Conservation (phyloP, 2,329 filamentous ascomycete species). For the Ophiostoma sp. region DNA sequence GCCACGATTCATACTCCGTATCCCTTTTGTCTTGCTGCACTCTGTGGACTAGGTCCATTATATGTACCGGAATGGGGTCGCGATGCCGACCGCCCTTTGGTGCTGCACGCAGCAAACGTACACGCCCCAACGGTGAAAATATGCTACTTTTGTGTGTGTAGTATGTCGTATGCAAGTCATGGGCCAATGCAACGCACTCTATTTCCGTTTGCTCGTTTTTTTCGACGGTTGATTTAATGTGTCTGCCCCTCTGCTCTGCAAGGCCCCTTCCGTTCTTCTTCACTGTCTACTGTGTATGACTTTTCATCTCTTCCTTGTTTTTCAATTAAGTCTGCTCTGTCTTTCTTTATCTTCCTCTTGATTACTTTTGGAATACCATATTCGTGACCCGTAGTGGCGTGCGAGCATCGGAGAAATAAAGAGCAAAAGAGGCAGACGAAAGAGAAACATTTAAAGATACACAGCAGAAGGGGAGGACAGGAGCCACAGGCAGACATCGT, state of each 20-base stretch:
- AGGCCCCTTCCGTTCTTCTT: neutral
- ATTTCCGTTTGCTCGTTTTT: neutral
- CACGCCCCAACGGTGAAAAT: constrained; percentile 10
- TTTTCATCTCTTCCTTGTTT: neutral
- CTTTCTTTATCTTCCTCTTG: neutral
- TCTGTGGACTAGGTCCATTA: neutral
- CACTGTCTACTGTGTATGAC: neutral
- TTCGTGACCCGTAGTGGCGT: neutral
- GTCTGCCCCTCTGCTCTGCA: neutral
- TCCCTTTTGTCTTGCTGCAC: neutral
- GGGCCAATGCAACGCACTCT: constrained; percentile 22
- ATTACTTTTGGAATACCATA: neutral
- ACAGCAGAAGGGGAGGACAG: neutral
- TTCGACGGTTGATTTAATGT: neutral
- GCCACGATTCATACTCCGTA: neutral
- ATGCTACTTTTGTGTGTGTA: neutral
- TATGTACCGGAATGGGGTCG: neutral
- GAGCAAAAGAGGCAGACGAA: neutral
- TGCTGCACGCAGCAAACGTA: neutral
- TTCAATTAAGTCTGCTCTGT: neutral
- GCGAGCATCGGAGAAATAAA: constrained; percentile 10
- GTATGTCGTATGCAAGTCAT: constrained; percentile 25
- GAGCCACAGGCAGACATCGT: constrained; percentile 9
- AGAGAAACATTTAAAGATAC: neutral
- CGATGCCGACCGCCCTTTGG: constrained; percentile 3